These are phyloP conservation scores for Marasmius tenuissimus DNA, from an alignment of 1,284 basidiomycete species.

Conservation along the genomic window DNA sequence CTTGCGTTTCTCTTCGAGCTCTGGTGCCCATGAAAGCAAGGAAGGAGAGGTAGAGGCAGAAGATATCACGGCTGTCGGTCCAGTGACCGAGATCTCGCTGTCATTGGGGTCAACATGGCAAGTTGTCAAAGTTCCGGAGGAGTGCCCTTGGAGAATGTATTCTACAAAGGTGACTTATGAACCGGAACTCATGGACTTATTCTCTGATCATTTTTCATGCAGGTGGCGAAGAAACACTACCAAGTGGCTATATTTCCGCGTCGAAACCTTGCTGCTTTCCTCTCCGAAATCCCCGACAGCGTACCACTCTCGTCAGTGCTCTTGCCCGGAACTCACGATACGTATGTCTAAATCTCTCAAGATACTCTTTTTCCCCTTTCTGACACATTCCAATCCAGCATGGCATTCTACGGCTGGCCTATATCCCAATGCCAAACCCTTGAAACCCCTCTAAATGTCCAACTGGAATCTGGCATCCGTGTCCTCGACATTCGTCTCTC, in stretches of 20 bases:
- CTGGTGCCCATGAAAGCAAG: background rate
- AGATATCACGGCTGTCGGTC: background rate
- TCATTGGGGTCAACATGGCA: background rate
- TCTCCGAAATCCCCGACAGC: slow-evolving; percentile 66
- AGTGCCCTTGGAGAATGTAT: slow-evolving; percentile 60
- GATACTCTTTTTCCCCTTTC: slow-evolving; percentile 9
- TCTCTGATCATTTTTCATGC: background rate
- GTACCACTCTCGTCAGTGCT: slow-evolving; percentile 67
- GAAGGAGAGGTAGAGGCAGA: background rate
- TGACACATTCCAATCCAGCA: slow-evolving; percentile 35
- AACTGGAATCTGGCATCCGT: slow-evolving; percentile 71
- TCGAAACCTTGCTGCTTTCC: slow-evolving; percentile 58
- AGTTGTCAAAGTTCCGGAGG: slow-evolving; percentile 32
- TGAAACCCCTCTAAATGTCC: slow-evolving; percentile 51
- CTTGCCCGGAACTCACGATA: slow-evolving; percentile 73
- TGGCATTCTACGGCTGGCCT: slow-evolving; percentile 81
- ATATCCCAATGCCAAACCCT: slow-evolving; percentile 71
- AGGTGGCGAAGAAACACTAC: slow-evolving; percentile 41
- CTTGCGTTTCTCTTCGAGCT: background rate
- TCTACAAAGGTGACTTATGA: slow-evolving; percentile 44
- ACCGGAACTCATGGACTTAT: slow-evolving; percentile 1
- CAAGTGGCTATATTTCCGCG: slow-evolving; percentile 55
- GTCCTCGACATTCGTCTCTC: slow-evolving; percentile 81
- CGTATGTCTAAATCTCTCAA: slow-evolving; percentile 42
- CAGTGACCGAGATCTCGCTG: background rate